Evolutionary conservation across 345 rosid species (phyloP).

Genomic region (Moringa oleifera): DNA sequence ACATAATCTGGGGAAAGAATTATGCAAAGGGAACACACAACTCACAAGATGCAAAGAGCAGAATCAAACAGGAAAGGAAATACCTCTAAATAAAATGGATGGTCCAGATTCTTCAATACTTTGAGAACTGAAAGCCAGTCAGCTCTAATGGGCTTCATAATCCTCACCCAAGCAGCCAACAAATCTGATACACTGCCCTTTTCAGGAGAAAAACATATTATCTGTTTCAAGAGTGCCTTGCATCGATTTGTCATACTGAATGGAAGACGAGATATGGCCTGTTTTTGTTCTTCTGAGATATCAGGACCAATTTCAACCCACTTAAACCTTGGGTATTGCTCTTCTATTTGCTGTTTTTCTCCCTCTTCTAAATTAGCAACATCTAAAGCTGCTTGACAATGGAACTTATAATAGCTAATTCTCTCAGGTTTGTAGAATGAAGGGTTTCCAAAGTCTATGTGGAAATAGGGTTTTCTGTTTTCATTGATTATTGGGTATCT

Average conservation of each 20-base stretch:
- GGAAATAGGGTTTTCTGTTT: slow-evolving; percentile 18
- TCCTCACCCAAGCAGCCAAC: slow-evolving; percentile 61
- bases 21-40: too few relatives aligned
- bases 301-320: slow-evolving; percentile 48
- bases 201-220: slow-evolving; percentile 42
- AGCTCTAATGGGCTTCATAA: slow-evolving; percentile 68
- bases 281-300: slow-evolving; percentile 42
- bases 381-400: slow-evolving; percentile 13
- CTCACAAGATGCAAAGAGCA: too few relatives aligned
- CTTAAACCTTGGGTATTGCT: slow-evolving; percentile 35
- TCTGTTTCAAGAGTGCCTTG: slow-evolving; percentile 60
- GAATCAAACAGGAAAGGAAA: neutral
- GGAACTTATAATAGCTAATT: slow-evolving; percentile 13
- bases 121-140: slow-evolving; percentile 81
- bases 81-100: slow-evolving; percentile 65
- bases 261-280: slow-evolving; percentile 50
- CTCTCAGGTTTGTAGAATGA: slow-evolving; percentile 8
- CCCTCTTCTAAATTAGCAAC: slow-evolving; percentile 13
- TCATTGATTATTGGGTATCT: slow-evolving; percentile 9
- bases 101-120: slow-evolving; percentile 47
- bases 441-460: slow-evolving; percentile 11
- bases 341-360: slow-evolving; percentile 15
- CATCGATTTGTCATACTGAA: slow-evolving; percentile 59
- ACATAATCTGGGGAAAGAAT: too few relatives aligned
- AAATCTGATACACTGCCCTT: slow-evolving; percentile 40